Evolutionary conservation across 2,329 filamentous ascomycete genomes (phyloP), one percentile per base, ranked within the genome.

Genomic region (Chrysoporthe austroafricana): DNA sequence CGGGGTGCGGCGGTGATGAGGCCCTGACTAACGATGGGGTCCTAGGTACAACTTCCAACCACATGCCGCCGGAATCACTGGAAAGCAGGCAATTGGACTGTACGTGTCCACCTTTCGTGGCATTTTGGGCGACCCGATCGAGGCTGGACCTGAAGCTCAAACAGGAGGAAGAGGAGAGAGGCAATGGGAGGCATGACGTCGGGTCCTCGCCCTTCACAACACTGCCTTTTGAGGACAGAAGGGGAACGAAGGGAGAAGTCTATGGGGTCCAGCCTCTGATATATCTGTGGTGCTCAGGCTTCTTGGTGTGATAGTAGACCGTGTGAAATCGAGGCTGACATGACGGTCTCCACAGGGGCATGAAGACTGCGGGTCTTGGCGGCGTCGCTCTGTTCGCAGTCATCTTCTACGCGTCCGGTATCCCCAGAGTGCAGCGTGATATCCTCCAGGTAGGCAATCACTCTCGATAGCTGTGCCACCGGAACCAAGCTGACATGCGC

Each of bases 341-440:
- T 9, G 34, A 8, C 44, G 4, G 18, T n/a, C 16, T 26, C 61
- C 57, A 70, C 70, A 90, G 87, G 70, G 84, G 82, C 69, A 66
- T 85, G 70, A 86, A 82, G 71, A 72, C 84, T 61, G 86, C 81
- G 68, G 80, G 82, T 65, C 88, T 88, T 74, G 87, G 86, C 68
- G 87, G 80, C 70, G 85, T 86, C 68, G 86, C 85, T 69, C 83
- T 83, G 73, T 82, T 88, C 71, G 86, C 80, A 71, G 80, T 88
- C 71, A 82, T 90, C 73, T 87, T 86, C 82, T 88, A 81, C 76
- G 81, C 85, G 71, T 89, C 87, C 52, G 88, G 88, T 72, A 84
- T 90, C 61, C 88, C 88, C 72, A 83, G 82, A 76, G 80, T 90
- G 72, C 81, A 87, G 77, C 76, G 75, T 60, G 88, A 91, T 73